Evolutionary conservation across 495 filamentous ascomycete genomes (phyloP), one percentile per base, ranked within the genome.

Genomic region (Rhypophila decipiens): DNA sequence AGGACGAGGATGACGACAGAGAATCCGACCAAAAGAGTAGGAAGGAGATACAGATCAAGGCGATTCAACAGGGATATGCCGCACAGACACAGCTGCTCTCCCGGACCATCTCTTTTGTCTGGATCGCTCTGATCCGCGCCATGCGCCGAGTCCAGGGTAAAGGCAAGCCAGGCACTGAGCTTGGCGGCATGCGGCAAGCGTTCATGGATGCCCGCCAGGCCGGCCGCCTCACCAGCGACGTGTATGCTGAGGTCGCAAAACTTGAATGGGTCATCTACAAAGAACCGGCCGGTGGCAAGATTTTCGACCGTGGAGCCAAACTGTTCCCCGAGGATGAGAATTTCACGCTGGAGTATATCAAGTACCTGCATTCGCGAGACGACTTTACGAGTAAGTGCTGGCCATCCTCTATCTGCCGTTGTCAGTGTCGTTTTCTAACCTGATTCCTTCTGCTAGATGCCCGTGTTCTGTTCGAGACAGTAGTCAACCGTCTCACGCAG

Each of bases 231-330:
- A 94, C 85, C 15, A 90, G 87, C 52, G 93, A 96, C 64, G 88
- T 96, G 17, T 98, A 97, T 60, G 83, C 95, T 46, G 91, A 87
- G 7, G 86, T 83, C 57, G 91, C 93, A 21, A 74, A 95, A 45
- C 86, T 97, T 56, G 93, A 98, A 56, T 90, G 93, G 64, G 83
- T 90, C 57, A 93, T 93, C 53, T 98, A 98, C 64, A 90, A 95
- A 56, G 93, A 97, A 49, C 79, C 82, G 2, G 85, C 90, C 0
- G 91, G 88, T 5, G 85, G 84, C 24, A 95, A 88, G 66, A 96
- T 98, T 45, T 97, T 96, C 60, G 94, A 98, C 52, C 81, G 90
- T 23, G 93, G 94, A 31, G 80, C 90, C 39, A 91, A 86, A 55
- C 73, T 98, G 2, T 97, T 96, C 60, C 89, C 90, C 0, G 85